A percentile compares a stretch with the other conserved stretches of the same genome.
phyloP scores from a whole-genome alignment of 2,329 filamentous ascomycete species.

The Trichoderma pleuroti region DNA sequence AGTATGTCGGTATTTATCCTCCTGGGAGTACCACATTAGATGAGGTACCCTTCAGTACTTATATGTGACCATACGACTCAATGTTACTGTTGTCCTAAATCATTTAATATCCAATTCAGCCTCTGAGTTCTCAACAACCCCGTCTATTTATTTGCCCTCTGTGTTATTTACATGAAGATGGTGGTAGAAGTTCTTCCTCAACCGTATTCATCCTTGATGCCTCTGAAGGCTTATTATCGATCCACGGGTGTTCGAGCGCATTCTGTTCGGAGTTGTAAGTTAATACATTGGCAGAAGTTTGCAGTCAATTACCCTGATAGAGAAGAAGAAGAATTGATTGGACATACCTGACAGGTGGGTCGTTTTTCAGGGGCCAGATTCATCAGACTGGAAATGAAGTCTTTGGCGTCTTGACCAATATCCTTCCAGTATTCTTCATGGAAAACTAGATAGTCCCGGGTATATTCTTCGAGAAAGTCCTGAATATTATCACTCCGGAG shows the following conservation, averaged over 20 bases:
- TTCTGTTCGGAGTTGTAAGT: background rate
- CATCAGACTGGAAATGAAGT: background rate
- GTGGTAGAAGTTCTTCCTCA: background rate
- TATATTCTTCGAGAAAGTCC: background rate
- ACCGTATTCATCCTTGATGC: background rate
- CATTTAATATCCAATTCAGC: background rate
- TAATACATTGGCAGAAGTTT: background rate
- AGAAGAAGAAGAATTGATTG: background rate
- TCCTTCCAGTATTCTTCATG: background rate
- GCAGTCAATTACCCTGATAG: background rate
- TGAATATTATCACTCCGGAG: background rate
- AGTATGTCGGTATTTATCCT: background rate
- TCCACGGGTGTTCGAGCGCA: background rate
- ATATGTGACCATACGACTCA: background rate
- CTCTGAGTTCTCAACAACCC: background rate
- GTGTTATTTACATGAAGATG: background rate
- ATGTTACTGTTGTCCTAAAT: background rate
- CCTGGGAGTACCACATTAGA: background rate
- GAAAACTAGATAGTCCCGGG: background rate
- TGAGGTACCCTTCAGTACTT: background rate
- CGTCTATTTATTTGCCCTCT: background rate
- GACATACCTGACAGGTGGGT: background rate
- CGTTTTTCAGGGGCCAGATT: background rate
- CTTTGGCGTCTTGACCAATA: background rate
- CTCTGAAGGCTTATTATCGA: background rate